Evolutionary conservation across 2,329 filamentous ascomycete species (phyloP).

Genomic region (Dothideomycetes sp.): DNA sequence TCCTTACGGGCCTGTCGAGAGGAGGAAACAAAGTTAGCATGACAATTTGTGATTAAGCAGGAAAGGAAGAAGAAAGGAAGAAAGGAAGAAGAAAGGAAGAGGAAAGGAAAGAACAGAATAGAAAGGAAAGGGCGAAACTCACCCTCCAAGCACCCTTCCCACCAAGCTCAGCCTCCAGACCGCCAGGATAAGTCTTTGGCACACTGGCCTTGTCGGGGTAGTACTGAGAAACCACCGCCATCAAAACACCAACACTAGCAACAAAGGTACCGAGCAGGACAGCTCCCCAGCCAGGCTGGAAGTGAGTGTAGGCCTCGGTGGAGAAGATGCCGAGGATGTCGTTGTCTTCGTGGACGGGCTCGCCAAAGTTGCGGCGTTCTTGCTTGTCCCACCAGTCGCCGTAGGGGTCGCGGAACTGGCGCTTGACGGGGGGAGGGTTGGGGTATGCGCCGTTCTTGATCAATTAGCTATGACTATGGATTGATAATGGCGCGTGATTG

Average conservation of each 20-base stretch:
- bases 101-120: neutral
- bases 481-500: too few relatives aligned
- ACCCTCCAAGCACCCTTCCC: slow-evolving; percentile 31
- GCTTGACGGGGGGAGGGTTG: slow-evolving; percentile 70
- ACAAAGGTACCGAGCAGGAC: slow-evolving; percentile 42
- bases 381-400: slow-evolving; percentile 96
- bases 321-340: slow-evolving; percentile 86
- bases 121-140: slow-evolving; percentile 12
- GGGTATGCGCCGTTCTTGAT: slow-evolving; percentile 71
- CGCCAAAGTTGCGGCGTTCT: slow-evolving; percentile 92
- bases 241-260: slow-evolving; percentile 28
- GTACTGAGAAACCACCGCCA: slow-evolving; percentile 24
- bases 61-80: too few relatives aligned
- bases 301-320: slow-evolving; percentile 80
- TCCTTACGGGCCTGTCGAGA: neutral
- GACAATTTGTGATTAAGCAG: too few relatives aligned
- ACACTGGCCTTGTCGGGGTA: slow-evolving; percentile 34
- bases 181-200: slow-evolving; percentile 35
- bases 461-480: too few relatives aligned
- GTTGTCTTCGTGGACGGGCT: slow-evolving; percentile 93
- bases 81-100: neutral
- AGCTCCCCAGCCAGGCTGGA: slow-evolving; percentile 58
- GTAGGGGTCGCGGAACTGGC: slow-evolving; percentile 85
- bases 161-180: slow-evolving; percentile 37
- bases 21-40: too few relatives aligned